Base-by-base conservation (phyloP, 176 grass and related monocot genomes). In the Phoenix dactylifera region DNA sequence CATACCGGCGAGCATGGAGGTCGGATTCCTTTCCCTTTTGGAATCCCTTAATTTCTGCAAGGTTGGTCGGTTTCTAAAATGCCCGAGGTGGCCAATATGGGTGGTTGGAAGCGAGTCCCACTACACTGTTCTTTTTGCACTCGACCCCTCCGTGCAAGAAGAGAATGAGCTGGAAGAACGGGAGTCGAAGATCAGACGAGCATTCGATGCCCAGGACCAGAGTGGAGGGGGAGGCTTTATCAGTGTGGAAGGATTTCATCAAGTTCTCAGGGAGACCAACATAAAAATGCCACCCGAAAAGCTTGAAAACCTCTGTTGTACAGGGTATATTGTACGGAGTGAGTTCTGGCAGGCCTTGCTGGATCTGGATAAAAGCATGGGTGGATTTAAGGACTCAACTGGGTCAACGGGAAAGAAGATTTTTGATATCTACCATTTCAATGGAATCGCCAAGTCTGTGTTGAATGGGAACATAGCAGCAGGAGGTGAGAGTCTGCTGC, bases 31-130 rank as follows among this genome's bases (percentile, higher is more conserved):
- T 55, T 86, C 87, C 67, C 88, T 98, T 72, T 68, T 98, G 65
- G 94, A 98, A 78, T 92, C 88, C 64, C 76, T 98, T 54, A 98
- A 98, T 63, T 74, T 98, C 39, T 98, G 94, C 67, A 98, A 98
- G 74, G 94, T 98, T 71, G 94, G 94, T 24, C 94, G 86, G 54
- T 64, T 78, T 61, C 76, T 98, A 53, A 98, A 98, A 73, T 83
- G 79, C 51, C 94, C 94, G 1, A 77, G 77, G 72, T 98, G 87
- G 87, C 94, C 94, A 68, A 98, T 98, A 70, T 98, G 88, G 94
- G 94, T 98, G 30, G 88, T 98, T 26, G 93, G 94, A 64, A 98
- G 94, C 65, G 94, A 98, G 76, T 88, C 81, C 73, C 94, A 98
- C 64, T 98, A 98, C 71, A 92, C 94, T 5, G 94, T 98, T 80